phyloP scores from a whole-genome alignment of 495 filamentous ascomycete genomes.

The Cryomyces antarcticus region DNA sequence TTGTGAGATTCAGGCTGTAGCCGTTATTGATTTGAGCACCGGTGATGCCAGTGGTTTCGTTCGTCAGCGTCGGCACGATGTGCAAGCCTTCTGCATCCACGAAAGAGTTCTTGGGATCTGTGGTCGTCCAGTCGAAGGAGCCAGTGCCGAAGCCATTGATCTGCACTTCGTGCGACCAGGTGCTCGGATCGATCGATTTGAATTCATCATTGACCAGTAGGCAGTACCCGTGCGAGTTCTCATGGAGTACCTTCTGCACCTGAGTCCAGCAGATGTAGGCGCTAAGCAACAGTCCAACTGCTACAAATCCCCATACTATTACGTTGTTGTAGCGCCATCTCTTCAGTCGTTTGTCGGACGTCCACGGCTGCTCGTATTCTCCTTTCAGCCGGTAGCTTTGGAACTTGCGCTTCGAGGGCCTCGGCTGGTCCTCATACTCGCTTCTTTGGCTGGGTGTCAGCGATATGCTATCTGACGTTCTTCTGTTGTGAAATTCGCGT shows the following conservation, averaged over 20 bases:
- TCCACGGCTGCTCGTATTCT: no score
- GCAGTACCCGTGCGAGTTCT: conserved; percentile 10
- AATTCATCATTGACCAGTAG: conserved; percentile 23
- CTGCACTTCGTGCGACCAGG: conserved; percentile 20
- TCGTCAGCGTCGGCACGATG: conserved; percentile 27
- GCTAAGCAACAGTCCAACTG: conserved; percentile 13
- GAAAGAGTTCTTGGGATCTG: conserved; percentile 22
- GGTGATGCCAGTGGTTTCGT: conserved; percentile 17
- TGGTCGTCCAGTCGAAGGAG: conserved; percentile 26
- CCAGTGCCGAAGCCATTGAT: conserved; percentile 21
- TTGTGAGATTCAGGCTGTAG: conserved; percentile 20
- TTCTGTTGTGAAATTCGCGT: no score
- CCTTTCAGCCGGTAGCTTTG: no score
- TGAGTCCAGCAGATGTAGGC: conserved; percentile 13
- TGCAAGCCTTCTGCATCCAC: conserved; percentile 21
- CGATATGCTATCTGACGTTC: no score
- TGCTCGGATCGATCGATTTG: conserved; percentile 14
- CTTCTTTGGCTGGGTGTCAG: no score
- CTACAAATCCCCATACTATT: conserved; percentile 18
- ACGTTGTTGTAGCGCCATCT: conserved; percentile 3
- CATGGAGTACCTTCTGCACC: conserved; percentile 5
- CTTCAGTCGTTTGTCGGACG: no score
- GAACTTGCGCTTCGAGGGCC: no score
- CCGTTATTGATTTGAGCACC: conserved; percentile 13
- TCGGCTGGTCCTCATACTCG: no score